Evolutionary conservation across 208 protist genomes (phyloP), one percentile per base, ranked within the genome.

Genomic region (Wallacemonas sp.): DNA sequence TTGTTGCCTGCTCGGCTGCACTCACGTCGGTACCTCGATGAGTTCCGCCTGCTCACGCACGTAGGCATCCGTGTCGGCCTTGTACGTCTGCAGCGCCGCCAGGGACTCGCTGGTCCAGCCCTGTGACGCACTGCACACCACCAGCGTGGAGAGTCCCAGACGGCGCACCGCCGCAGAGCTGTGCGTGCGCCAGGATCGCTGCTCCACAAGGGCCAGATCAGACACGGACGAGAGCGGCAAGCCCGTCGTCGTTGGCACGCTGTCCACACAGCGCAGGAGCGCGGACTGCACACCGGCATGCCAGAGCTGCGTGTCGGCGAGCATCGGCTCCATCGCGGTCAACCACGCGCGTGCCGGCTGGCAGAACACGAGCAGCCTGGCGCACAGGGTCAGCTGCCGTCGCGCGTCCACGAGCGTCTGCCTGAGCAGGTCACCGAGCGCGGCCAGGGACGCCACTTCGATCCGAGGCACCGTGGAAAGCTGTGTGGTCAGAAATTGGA

Each of bases 41-140:
- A 73, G n/a, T n/a, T 31, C 23, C 11, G 73, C 73, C 20, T 68
- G 52, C 0, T 59, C 62, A n/a, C 61, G 72, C 25, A 79, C 73
- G 61, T 67, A 79, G 42, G 59, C 7, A 31, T 79, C 66, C 5
- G 11, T 22, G 39, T 79, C 73, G 0, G 25, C 18, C 20, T 22
- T 14, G 48, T 79, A 79, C 12, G 23, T 10, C 3, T 5, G 31
- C 23, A 79, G 26, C 12, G 46, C 57, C 3, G 20, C 25, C 10
- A 28, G 44, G 1, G 57, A 45, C 14, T 41, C 61, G 0, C 41
- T 29, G 3, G 20, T 67, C 67, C 73, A 79, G 18, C 72, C 72
- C 0, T 68, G 7, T 1, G 29, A n/a, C 11, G 5, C 10, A 14
- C 44, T 20, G 20, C 18, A 11, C 3, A 16, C 20, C 31, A 67